Percentiles rank a stretch among this genome's conserved stretches.
These are phyloP conservation scores for Monosporascus sp. DNA, from an alignment of 2,329 filamentous ascomycete species.

Conservation along the genomic window DNA sequence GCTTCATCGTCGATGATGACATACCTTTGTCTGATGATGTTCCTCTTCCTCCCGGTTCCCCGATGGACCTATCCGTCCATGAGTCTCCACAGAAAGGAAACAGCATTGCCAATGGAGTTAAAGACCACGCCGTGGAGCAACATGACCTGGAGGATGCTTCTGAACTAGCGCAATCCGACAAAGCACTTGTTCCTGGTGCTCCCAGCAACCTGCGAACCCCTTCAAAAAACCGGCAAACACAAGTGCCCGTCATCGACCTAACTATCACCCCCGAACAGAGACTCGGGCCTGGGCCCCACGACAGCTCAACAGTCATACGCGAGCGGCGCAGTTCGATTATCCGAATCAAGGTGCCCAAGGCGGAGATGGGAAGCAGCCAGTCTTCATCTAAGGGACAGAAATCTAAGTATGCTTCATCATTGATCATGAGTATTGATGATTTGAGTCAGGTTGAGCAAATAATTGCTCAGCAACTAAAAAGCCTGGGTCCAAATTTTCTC, in stretches of 20 bases:
- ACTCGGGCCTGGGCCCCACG: background rate
- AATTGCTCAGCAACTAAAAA: conserved; percentile 23
- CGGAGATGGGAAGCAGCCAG: background rate
- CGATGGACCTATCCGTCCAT: conserved; percentile 1
- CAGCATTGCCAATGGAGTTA: background rate
- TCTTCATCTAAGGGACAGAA: background rate
- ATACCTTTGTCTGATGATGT: background rate
- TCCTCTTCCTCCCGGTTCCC: background rate
- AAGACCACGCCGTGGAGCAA: background rate
- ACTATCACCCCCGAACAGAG: background rate
- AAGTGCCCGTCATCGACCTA: background rate
- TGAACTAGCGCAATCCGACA: background rate
- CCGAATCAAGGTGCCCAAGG: background rate
- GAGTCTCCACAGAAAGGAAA: background rate
- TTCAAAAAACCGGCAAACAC: background rate
- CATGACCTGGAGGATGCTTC: background rate
- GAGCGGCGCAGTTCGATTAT: background rate
- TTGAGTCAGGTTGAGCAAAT: conserved; percentile 12
- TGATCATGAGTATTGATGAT: conserved; percentile 18
- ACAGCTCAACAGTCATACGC: background rate
- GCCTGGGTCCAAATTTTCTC: conserved; percentile 12
- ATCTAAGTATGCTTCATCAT: background rate
- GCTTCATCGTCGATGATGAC: conserved; percentile 44
- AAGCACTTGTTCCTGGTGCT: background rate
- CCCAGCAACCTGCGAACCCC: background rate